Evolutionary conservation across 306 rosid genomes (phyloP), one percentile per base, ranked within the genome.

Genomic region (Fragaria iinumae): DNA sequence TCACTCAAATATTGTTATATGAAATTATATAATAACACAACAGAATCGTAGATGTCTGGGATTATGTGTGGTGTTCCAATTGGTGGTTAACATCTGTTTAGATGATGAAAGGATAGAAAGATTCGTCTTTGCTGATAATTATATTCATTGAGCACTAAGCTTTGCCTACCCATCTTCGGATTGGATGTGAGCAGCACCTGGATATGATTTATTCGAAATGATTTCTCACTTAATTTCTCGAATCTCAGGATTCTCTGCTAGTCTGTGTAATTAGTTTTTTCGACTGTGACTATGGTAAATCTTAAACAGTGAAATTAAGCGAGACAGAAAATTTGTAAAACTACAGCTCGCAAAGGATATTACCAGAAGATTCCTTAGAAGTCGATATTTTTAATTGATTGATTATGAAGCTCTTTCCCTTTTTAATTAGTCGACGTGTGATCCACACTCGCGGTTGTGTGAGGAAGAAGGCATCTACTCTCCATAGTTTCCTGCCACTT

Each of bases 341-440:
- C 47, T 5, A 16, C 11, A 6, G 1, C 5, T 3, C 13, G 18
- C 21, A 25, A 17, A 27, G 80, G 2, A 77, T 77, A 77, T 55
- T 56, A 77, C 23, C 16, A 11, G 60, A 41, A 77, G 25, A 77
- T 68, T 77, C 80, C 56, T 4, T 0, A 6, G 2, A 43, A 45
- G 25, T 38, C 52, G 2, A 3, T 49, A 34, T 48, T 43, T 59
- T 4, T 17, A 41, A 21, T 75, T n/a, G 10, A 62, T 21, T 44
- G 47, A 57, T 44, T 36, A 44, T 27, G n/a, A 73, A 74, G 32
- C 14, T 36, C 2, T 29, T 7, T 3, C 6, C 2, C 36, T n/a
- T 4, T 36, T 70, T 6, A 0, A 59, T 29, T 48, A 71, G 77
- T 60, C 45, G 45, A 60, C 57, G 69, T 74, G 27, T 10, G 9